Evolutionary conservation across 352 stramenopile genomes (phyloP).

Genomic region (Phytophthora citrophthora): DNA sequence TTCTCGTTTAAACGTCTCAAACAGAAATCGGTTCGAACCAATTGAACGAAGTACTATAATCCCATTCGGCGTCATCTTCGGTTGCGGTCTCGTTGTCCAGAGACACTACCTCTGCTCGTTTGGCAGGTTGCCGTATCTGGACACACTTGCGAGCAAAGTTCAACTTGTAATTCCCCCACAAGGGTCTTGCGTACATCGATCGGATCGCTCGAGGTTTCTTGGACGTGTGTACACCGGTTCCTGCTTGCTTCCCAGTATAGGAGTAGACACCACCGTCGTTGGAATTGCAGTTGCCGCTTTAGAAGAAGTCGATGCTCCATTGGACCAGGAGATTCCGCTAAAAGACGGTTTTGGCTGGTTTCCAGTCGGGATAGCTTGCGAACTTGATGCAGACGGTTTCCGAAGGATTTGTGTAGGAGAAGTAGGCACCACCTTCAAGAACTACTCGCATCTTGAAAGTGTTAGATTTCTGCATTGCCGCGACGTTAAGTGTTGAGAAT

Average conservation of each 20-base stretch:
- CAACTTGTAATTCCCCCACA: slow-evolving; percentile 2
- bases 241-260: slow-evolving; percentile 3
- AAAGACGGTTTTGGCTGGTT: not conserved
- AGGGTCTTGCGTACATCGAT: slow-evolving; percentile 13
- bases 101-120: not conserved
- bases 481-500: too few species aligned
- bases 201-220: slow-evolving; percentile 9
- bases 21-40: slow-evolving; percentile 14
- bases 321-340: slow-evolving; percentile 14
- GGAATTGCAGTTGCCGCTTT: slow-evolving; percentile 2
- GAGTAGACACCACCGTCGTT: slow-evolving; percentile 7
- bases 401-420: slow-evolving; percentile 14
- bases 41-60: not conserved
- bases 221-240: slow-evolving; percentile 1
- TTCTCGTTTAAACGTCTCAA: not conserved
- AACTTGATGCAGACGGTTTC: slow-evolving; percentile 13
- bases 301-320: slow-evolving; percentile 15
- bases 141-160: slow-evolving; percentile 9
- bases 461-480: slow-evolving; percentile 1
- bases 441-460: slow-evolving; percentile 13
- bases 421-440: slow-evolving; percentile 7
- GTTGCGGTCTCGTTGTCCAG: not conserved
- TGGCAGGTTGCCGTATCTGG: slow-evolving; percentile 5
- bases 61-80: too few species aligned
- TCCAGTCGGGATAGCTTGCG: slow-evolving; percentile 7